These are phyloP conservation scores for Lindgomyces ingoldianus DNA, from an alignment of 495 filamentous ascomycete species.

Conservation along the genomic window DNA sequence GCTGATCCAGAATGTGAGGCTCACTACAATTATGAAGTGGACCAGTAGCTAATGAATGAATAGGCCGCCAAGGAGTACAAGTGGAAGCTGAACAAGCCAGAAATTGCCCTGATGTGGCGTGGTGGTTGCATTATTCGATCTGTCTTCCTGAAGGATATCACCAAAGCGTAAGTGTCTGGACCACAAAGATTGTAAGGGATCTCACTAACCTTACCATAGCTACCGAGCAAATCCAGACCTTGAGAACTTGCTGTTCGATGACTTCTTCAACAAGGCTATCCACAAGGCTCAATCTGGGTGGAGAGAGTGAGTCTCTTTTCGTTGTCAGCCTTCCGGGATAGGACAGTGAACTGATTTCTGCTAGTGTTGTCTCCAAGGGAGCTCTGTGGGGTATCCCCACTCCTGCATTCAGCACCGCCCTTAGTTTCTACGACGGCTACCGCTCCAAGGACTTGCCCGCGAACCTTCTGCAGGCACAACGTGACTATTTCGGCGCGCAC, in stretches of 20 bases:
- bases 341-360: constrained; percentile 5
- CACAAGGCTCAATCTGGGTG: constrained; percentile 93
- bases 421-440: constrained; percentile 98
- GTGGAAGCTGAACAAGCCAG: constrained; percentile 99
- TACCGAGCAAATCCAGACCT: constrained; percentile 94
- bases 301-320: constrained; percentile 61
- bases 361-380: constrained; percentile 74
- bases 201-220: constrained; percentile 24
- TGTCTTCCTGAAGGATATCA: constrained; percentile 99
- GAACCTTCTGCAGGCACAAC: constrained; percentile 96
- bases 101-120: constrained; percentile 99
- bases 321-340: neutral
- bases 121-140: constrained; percentile 99
- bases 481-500: constrained; percentile 99
- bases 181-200: neutral
- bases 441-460: constrained; percentile 91
- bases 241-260: constrained; percentile 96
- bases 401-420: constrained; percentile 92
- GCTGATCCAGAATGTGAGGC: constrained; percentile 93
- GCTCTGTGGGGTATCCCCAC: constrained; percentile 92
- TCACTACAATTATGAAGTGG: neutral
- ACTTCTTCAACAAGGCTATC: constrained; percentile 99
- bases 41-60: constrained; percentile 4
- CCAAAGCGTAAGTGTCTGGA: constrained; percentile 59
- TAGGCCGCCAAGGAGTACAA: constrained; percentile 90